phyloP scores from a whole-genome alignment of 2,329 filamentous ascomycete species.

The Pyrenophora graminea region DNA sequence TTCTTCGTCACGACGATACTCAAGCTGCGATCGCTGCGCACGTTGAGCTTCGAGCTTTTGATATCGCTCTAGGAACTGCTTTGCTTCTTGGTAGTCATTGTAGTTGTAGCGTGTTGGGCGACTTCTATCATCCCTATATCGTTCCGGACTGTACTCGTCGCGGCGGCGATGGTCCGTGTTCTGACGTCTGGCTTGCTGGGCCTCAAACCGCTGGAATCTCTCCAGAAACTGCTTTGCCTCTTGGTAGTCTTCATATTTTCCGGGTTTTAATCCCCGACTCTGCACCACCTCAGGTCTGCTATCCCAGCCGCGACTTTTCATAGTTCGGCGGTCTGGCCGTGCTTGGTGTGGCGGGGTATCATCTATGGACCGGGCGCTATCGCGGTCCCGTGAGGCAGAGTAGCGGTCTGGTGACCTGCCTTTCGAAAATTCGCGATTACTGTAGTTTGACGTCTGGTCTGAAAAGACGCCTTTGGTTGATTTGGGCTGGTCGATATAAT shows the following conservation, averaged over 20 bases:
- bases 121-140: too few species aligned
- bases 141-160: too few species aligned
- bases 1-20: not conserved
- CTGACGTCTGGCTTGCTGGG: not conserved
- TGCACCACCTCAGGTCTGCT: slow-evolving; percentile 15
- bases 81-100: not conserved
- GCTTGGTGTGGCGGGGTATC: not conserved
- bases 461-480: not conserved
- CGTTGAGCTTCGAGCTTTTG: slow-evolving; percentile 5
- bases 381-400: not conserved
- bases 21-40: not conserved
- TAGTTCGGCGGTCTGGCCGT: not conserved
- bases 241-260: slow-evolving; percentile 9
- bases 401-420: not conserved
- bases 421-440: not conserved
- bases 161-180: too few species aligned
- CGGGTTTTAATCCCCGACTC: slow-evolving; percentile 8
- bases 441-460: slow-evolving; percentile 1
- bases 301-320: slow-evolving; percentile 17
- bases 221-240: slow-evolving; percentile 13
- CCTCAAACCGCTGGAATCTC: not conserved
- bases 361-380: not conserved
- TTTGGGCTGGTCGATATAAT: slow-evolving; percentile 7
- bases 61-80: slow-evolving; percentile 3
- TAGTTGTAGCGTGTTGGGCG: too few species aligned